Evolutionary conservation across 768 basidiomycete genomes (phyloP).

Genomic region (Tulasnella sp.): DNA sequence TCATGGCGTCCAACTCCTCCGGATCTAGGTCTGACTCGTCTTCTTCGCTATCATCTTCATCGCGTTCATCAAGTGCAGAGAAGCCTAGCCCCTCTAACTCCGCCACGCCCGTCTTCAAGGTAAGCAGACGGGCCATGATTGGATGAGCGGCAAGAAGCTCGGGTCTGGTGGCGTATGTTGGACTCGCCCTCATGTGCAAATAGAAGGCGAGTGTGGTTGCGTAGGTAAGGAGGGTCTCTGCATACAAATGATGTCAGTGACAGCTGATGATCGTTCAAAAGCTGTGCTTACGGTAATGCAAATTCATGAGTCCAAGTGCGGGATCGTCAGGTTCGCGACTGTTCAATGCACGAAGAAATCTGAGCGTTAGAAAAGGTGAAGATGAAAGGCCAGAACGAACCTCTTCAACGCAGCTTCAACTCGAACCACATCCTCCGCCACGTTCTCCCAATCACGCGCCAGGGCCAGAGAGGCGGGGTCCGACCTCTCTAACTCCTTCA

Average conservation of each 20-base stretch:
- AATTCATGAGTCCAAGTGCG: conserved; percentile 66
- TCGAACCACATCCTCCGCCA: conserved; percentile 51
- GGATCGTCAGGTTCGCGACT: conserved; percentile 56
- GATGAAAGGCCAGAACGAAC: conserved; percentile 41
- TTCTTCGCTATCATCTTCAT: conserved; percentile 42
- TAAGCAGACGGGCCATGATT: conserved; percentile 69
- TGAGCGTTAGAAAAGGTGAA: background rate
- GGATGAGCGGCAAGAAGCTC: conserved; percentile 65
- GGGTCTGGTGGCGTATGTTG: conserved; percentile 59
- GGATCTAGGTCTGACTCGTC: conserved; percentile 38
- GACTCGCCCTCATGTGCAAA: conserved; percentile 72
- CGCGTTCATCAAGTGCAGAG: conserved; percentile 35
- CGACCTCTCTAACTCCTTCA: conserved; percentile 69
- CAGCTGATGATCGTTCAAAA: background rate
- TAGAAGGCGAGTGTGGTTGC: conserved; percentile 89
- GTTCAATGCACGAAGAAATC: conserved; percentile 3
- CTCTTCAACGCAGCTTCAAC: conserved; percentile 52
- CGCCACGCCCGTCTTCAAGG: conserved; percentile 74
- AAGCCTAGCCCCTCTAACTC: conserved; percentile 87
- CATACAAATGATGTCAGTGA: conserved; percentile 6
- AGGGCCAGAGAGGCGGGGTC: conserved; percentile 76
- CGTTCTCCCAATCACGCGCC: conserved; percentile 79
- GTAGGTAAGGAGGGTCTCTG: conserved; percentile 89
- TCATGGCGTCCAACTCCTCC: background rate
- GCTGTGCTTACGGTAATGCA: conserved; percentile 77